Base-by-base conservation (phyloP, 352 stramenopile genomes). In the Phytophthora litchii region DNA sequence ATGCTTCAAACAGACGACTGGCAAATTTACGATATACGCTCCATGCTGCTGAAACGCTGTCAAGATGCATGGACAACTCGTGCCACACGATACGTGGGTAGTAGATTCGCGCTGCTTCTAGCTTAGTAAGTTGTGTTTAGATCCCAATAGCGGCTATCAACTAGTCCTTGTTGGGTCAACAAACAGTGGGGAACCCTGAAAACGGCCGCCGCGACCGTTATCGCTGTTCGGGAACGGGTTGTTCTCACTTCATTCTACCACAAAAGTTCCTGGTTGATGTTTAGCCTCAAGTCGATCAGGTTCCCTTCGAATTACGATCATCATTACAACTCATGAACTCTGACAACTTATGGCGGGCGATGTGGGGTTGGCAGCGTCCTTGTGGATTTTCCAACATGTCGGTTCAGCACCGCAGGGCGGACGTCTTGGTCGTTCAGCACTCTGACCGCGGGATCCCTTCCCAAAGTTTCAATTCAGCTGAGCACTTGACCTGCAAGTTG, bases 1-100 rank as follows among this genome's bases (percentile, higher is more conserved):
- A 67, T 50, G 51, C 34, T 47, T 54, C 56, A 37, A 54, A 23
- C 31, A 20, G 25, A 57, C 50, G 51, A 67, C 50, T 67, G 52
- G 51, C 46, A 50, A 67, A 54, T 53, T 64, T 35, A 17, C 42
- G 40, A 59, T 27, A 38, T n/a, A 27, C 17, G 31, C 35, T 48
- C 29, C 57, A 56, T 60, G 34, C 34, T n/a, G n/a, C 6, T 54
- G 31, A 49, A 56, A 55, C 46, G 54, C 23, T 49, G 6, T 14
- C 11, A 13, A 14, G 21, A 42, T 47, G 40, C 17, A 31, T 23
- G 19, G n/a, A n/a, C 23, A 27, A 27, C 23, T 27, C 23, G 23
- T 5, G 23, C n/a, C n/a, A n/a, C 23, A 27, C 23, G 5, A 27
- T 27, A 27, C 5, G 23, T 27, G 3, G 23, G 5, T 27, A 27